Evolutionary conservation across 208 protist species (phyloP), one percentile per base, ranked within the genome.

Genomic region (Borovskyia barvae): DNA sequence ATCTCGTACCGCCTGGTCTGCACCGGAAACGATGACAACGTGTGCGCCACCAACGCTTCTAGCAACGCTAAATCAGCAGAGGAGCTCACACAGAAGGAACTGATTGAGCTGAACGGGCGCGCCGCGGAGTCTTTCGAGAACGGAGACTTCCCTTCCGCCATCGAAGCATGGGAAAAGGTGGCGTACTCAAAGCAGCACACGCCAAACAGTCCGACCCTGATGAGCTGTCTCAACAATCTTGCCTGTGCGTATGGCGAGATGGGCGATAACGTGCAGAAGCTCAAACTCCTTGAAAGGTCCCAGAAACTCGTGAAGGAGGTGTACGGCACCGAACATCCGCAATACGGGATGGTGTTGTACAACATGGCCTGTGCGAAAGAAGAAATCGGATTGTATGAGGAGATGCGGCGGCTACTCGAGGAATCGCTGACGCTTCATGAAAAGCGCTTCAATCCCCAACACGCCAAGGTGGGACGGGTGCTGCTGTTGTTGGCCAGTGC

Each of bases 291-390:
- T 51, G 76, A 87, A 57, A 73, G 69, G 12, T 87, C 82, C 28
- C 71, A 53, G 12, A 46, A 82, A 17, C 77, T 93, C 48, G 84
- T 93, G 24, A 35, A 56, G 49, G 7, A 58, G 7, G 65, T 83
- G 12, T 92, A 93, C 70, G 85, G 89, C 47, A 62, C 32, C 28
- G 73, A 86, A 22, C 89, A 95, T 64, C 89, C 83, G 54, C 89
- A 95, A 75, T 95, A 92, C 64, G 85, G 71, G 5, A 85, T 92
- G 82, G 79, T 90, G 36, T 57, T 95, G 8, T 93, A 88, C 58
- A 90, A 93, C 63, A 80, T 92, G 62, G 89, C 89, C 33, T 82
- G 78, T 33, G 83, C 83, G 11, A 72, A 90, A 42, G 85, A 91
- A 37, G 89, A 92, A 39, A 82, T 85, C 37, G 89, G 89, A 9